Base-by-base conservation (phyloP, 75 land plant genomes). In the Adiantum capillusveneris region DNA sequence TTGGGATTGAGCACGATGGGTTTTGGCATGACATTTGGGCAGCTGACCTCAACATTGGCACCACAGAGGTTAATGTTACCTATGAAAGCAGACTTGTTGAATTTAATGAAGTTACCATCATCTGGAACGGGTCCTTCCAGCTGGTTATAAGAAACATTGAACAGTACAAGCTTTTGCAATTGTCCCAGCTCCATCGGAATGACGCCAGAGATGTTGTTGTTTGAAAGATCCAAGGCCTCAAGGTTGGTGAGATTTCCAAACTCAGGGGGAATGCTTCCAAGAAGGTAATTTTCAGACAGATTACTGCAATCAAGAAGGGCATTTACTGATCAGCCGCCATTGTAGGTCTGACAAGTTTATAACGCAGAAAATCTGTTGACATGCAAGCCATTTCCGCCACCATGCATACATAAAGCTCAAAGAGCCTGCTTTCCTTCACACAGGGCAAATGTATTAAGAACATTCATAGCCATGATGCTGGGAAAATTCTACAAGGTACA, bases 1-100 rank as follows among this genome's bases (percentile, higher is more conserved):
- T 93, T 85, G 0, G 98, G 98, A 64, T 94, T 84, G 14, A 94
- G 76, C 30, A 94, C 98, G 39, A 94, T 71, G 31, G 98, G 98
- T 61, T 93, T 89, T 21, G 94, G 86, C 17, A 78, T 74, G 53
- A 74, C 74, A 26, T 70, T 67, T 3, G 81, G 84, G 39, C 98
- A 94, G 2, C 87, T 67, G 6, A 57, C 70, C 45, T 81, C 74
- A 22, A 94, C 71, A 42, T 57, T 73, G 14, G 85, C 59, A 9
- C 96, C 98, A 61, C 98, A 94, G 0, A 94, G 70, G 1, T 67
- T 68, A 14, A 84, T 70, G 63, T 94, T 94, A 11, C 75, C 81
- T 2, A 74, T 67, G 50, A 88, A 72, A 17, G 87, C 80, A 31
- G 83, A 75, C 18, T 63, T 60, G 39, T 86, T 65, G 11, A 86